A percentile compares a stretch with the other conserved stretches of the same genome.
Evolutionary conservation across 345 rosid species (phyloP).

Genomic region (Eutrema japonicum): DNA sequence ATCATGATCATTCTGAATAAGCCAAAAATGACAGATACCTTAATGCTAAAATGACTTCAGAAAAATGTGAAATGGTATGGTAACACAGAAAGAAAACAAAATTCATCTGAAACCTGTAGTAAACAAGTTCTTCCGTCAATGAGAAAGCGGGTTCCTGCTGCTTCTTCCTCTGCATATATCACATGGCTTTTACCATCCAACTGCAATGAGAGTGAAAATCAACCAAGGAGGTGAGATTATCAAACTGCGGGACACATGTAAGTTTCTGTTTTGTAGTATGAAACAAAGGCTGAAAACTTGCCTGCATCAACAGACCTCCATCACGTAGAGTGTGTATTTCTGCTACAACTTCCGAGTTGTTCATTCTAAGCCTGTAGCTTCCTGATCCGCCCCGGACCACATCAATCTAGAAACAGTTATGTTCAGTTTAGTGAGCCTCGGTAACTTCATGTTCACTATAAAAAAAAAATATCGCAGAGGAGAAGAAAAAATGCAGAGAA

Average conservation of each 20-base stretch:
- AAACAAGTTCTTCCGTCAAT: constrained; percentile 98
- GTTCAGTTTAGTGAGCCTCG: constrained; percentile 8
- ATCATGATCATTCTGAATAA: constrained; percentile 86
- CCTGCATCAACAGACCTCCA: constrained; percentile 99
- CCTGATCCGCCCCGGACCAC: constrained; percentile 93
- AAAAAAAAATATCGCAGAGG: constrained; percentile 10
- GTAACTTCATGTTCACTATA: neutral
- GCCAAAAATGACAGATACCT: constrained; percentile 33
- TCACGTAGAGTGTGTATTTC: constrained; percentile 97
- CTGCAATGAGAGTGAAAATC: constrained; percentile 47
- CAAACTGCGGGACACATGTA: constrained; percentile 15
- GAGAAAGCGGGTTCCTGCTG: constrained; percentile 97
- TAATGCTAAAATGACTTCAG: constrained; percentile 8
- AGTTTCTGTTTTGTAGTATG: neutral
- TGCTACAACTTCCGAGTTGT: constrained; percentile 80
- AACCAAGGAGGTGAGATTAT: constrained; percentile 27
- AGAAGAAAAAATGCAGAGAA: neutral
- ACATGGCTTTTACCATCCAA: constrained; percentile 98
- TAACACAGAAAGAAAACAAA: constrained; percentile 14
- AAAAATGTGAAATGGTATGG: neutral
- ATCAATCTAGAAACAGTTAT: constrained; percentile 63
- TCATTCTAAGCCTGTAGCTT: constrained; percentile 85
- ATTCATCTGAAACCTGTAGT: constrained; percentile 64
- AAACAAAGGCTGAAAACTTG: constrained; percentile 45
- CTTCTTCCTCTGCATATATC: constrained; percentile 99